phyloP scores from a whole-genome alignment of 306 rosid species.

The Quercus aquifolioides region DNA sequence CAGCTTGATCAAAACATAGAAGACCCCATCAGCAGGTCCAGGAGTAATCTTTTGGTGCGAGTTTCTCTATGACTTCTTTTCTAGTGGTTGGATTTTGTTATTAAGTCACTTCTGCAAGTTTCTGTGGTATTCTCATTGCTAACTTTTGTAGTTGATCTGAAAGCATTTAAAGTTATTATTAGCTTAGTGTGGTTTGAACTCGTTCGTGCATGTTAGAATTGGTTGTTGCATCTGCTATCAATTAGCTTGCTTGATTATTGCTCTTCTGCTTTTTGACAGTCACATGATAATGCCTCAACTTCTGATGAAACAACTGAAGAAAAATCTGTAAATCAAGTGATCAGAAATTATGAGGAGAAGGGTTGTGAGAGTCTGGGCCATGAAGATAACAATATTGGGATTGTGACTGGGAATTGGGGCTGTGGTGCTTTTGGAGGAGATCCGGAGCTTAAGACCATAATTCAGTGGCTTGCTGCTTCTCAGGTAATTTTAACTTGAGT shows the following conservation, averaged over 20 bases:
- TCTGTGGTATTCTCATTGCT: conserved; percentile 14
- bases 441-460: conserved; percentile 76
- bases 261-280: conserved; percentile 23
- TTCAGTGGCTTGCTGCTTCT: conserved; percentile 98
- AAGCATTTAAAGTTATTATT: background rate
- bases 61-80: conserved; percentile 11
- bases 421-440: conserved; percentile 98
- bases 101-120: background rate
- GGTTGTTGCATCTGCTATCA: background rate
- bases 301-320: conserved; percentile 30
- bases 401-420: conserved; percentile 98
- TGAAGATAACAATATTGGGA: conserved; percentile 42
- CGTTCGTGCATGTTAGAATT: background rate
- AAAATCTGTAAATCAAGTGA: conserved; percentile 21
- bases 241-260: conserved; percentile 11
- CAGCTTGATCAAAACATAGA: conserved; percentile 3
- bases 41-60: conserved; percentile 19
- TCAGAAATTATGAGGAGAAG: conserved; percentile 27
- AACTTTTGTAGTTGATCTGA: background rate
- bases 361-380: conserved; percentile 19
- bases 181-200: background rate
- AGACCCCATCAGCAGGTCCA: background rate
- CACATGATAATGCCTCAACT: conserved; percentile 30
- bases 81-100: conserved; percentile 21
- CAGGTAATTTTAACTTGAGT: conserved; percentile 53